Percentiles rank a stretch among this genome's conserved stretches.
Conservation (phyloP, 257 asterid species). For the Echites panduratus region DNA sequence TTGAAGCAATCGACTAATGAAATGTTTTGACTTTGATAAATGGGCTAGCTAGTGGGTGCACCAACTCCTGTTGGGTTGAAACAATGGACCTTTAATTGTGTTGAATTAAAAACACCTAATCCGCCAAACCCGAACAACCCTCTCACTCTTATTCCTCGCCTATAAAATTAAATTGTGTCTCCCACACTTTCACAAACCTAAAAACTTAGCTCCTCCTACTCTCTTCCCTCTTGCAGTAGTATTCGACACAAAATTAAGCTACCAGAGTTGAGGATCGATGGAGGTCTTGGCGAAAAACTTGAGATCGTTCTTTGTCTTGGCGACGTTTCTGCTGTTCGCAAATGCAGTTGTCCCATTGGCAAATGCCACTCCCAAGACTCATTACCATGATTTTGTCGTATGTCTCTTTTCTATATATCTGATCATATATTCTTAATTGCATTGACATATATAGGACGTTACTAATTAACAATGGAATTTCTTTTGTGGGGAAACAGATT, state of each 20-base stretch:
- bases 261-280: constrained; percentile 25
- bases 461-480: too few relatives aligned
- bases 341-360: constrained; percentile 33
- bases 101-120: constrained; percentile 41
- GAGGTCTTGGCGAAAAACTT: not conserved
- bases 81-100: not conserved
- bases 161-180: constrained; percentile 35
- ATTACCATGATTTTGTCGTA: constrained; percentile 65
- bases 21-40: constrained; percentile 22
- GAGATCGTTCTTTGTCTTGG: constrained; percentile 25
- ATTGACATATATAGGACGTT: too few relatives aligned
- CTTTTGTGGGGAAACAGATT: constrained; percentile 31
- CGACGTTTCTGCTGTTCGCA: constrained; percentile 31
- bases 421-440: too few relatives aligned
- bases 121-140: constrained; percentile 54
- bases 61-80: constrained; percentile 44
- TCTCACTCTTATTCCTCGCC: constrained; percentile 24
- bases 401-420: constrained; percentile 13
- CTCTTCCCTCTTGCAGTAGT: too few relatives aligned
- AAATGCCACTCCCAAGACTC: constrained; percentile 51
- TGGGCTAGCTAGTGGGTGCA: constrained; percentile 67
- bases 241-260: too few relatives aligned
- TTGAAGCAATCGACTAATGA: constrained; percentile 27
- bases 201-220: constrained; percentile 3
- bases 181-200: constrained; percentile 26